These are phyloP conservation scores for Mangifera indica DNA, from an alignment of 345 rosid species.

Conservation along the genomic window DNA sequence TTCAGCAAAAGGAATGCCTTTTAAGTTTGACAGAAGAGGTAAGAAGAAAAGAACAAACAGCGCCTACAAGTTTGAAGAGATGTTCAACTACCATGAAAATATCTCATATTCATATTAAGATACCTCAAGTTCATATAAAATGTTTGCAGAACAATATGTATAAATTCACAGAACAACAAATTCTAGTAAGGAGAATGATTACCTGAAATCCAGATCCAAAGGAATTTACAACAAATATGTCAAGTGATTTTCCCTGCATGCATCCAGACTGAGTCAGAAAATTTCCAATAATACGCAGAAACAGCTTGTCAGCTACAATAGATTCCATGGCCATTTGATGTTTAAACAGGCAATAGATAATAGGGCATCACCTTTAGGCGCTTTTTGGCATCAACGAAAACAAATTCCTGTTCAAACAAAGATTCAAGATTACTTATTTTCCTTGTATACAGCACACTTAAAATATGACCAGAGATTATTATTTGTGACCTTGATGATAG, in stretches of 20 bases:
- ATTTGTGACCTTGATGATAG: constrained; percentile 69
- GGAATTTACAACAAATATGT: constrained; percentile 89
- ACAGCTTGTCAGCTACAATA: neutral
- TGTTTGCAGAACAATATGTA: neutral
- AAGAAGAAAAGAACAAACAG: constrained; percentile 73
- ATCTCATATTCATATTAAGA: neutral
- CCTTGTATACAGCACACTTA: constrained; percentile 12
- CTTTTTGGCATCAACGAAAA: constrained; percentile 67
- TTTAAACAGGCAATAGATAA: constrained; percentile 2
- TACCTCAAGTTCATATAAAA: neutral
- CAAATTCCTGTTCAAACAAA: constrained; percentile 61
- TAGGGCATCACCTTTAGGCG: constrained; percentile 53
- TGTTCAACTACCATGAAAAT: constrained; percentile 8
- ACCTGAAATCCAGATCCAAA: constrained; percentile 98
- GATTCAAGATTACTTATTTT: constrained; percentile 19
- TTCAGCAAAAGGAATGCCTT: constrained; percentile 68
- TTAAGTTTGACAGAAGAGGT: constrained; percentile 77
- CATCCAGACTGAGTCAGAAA: constrained; percentile 16
- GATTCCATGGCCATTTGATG: neutral
- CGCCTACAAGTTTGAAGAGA: constrained; percentile 50
- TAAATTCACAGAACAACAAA: neutral
- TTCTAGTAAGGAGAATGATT: constrained; percentile 15
- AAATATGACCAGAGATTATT: constrained; percentile 11
- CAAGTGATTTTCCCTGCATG: constrained; percentile 82
- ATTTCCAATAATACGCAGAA: constrained; percentile 12